Conservation (phyloP, 305 asterid genomes). For the Salvia sclarea region DNA sequence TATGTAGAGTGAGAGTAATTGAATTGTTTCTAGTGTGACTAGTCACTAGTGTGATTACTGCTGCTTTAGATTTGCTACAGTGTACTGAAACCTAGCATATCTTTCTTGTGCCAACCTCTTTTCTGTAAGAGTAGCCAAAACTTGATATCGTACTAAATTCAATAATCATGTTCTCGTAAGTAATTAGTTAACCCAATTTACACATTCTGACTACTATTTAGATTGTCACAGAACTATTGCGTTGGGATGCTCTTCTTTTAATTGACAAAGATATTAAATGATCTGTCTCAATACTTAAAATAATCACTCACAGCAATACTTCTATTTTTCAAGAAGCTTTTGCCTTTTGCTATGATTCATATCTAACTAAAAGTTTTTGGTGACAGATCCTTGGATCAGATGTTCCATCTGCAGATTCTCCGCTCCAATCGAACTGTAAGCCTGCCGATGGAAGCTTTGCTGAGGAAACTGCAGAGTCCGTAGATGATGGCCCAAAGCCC, state of each 20-base stretch:
- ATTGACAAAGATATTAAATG: background rate
- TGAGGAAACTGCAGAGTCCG: slow-evolving; percentile 55
- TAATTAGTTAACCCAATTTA: background rate
- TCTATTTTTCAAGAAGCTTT: slow-evolving; percentile 6
- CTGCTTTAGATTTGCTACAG: background rate
- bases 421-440: slow-evolving; percentile 41
- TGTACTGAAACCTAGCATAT: background rate
- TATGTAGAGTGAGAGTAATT: background rate
- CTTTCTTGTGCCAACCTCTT: background rate
- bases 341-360: background rate
- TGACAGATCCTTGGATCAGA: slow-evolving; percentile 69
- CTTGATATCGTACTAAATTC: background rate
- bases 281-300: background rate
- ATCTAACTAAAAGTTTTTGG: slow-evolving; percentile 17
- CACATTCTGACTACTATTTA: background rate
- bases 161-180: background rate
- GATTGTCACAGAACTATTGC: background rate
- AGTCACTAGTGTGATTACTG: background rate
- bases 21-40: background rate
- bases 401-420: slow-evolving; percentile 39
- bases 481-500: slow-evolving; percentile 39
- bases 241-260: background rate
- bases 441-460: slow-evolving; percentile 40
- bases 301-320: background rate
- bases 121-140: background rate